Conservation (phyloP, 148 eudicot species). For the Beta vulgaris region DNA sequence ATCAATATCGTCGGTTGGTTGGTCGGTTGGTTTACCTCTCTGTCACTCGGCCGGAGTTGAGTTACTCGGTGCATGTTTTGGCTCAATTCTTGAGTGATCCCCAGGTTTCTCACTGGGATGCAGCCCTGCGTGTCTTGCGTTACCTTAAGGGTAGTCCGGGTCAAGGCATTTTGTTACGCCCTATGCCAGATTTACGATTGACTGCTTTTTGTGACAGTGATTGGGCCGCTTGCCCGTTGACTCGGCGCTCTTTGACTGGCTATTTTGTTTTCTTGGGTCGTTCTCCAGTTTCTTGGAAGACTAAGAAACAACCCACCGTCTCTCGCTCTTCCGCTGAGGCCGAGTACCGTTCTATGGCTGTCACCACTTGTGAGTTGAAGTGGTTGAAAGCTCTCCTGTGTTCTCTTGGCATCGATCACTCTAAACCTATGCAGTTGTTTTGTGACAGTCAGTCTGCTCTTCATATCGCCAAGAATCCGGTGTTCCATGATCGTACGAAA, state of each 20-base stretch:
- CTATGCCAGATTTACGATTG: not conserved
- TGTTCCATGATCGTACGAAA: not conserved
- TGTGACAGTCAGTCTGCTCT: not conserved
- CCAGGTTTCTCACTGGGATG: not conserved
- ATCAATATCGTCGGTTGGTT: not conserved
- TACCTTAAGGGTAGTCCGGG: constrained; percentile 2
- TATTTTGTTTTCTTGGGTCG: not conserved
- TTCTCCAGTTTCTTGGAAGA: not conserved
- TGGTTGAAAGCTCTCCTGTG: not conserved
- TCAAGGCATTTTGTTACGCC: not conserved
- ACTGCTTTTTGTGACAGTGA: not conserved
- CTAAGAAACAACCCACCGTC: too few species aligned
- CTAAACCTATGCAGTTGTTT: not conserved
- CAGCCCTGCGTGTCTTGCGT: not conserved
- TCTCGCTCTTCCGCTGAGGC: not conserved
- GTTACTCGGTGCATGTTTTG: not conserved
- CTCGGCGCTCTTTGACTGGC: not conserved
- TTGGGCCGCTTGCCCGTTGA: not conserved
- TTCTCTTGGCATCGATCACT: not conserved
- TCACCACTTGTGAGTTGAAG: too few species aligned
- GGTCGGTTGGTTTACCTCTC: not conserved
- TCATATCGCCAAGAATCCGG: not conserved
- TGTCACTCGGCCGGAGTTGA: not conserved
- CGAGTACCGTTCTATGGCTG: too few species aligned
- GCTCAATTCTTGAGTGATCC: not conserved